A percentile compares a stretch with the other conserved stretches of the same genome.
phyloP scores from a whole-genome alignment of 2,329 filamentous ascomycete genomes.

The Penicillium digitatum region DNA sequence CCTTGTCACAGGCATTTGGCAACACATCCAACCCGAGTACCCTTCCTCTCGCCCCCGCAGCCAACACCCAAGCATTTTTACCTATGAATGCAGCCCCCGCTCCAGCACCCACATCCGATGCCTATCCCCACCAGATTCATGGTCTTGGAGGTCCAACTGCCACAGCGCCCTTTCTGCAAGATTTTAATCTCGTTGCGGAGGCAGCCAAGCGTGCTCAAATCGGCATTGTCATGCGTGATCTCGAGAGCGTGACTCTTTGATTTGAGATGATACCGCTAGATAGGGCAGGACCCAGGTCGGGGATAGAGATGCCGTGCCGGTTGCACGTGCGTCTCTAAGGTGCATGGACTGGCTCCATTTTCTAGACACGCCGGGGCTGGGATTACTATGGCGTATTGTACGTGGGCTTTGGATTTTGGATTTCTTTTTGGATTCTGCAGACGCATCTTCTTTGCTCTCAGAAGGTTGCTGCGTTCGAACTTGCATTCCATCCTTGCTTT shows the following conservation, averaged over 20 bases:
- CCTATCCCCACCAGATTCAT: conserved; percentile 26
- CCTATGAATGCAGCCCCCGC: conserved; percentile 12
- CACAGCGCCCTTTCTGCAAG: conserved; percentile 64
- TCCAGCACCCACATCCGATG: conserved; percentile 5
- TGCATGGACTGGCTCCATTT: conserved; percentile 15
- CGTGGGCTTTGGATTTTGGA: neutral
- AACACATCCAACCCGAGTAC: conserved; percentile 4
- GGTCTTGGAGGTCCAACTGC: conserved; percentile 35
- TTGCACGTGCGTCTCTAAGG: neutral
- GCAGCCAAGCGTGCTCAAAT: conserved; percentile 91
- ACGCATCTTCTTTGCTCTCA: neutral
- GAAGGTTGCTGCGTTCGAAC: neutral
- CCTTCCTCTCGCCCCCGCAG: conserved; percentile 13
- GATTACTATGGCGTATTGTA: conserved; percentile 8
- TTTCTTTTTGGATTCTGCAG: neutral
- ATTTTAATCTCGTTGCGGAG: conserved; percentile 84
- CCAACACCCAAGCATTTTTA: conserved; percentile 7
- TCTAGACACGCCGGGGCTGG: neutral
- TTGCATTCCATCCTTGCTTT: neutral
- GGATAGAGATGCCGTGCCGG: neutral
- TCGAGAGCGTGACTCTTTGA: conserved; percentile 52
- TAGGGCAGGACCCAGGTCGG: conserved; percentile 10
- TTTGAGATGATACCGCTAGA: neutral
- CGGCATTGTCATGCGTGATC: conserved; percentile 79
- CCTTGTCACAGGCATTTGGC: conserved; percentile 14